A percentile compares a stretch with the other conserved stretches of the same genome.
phyloP scores from a whole-genome alignment of 2,329 filamentous ascomycete species.

The Monilinia fructicola region DNA sequence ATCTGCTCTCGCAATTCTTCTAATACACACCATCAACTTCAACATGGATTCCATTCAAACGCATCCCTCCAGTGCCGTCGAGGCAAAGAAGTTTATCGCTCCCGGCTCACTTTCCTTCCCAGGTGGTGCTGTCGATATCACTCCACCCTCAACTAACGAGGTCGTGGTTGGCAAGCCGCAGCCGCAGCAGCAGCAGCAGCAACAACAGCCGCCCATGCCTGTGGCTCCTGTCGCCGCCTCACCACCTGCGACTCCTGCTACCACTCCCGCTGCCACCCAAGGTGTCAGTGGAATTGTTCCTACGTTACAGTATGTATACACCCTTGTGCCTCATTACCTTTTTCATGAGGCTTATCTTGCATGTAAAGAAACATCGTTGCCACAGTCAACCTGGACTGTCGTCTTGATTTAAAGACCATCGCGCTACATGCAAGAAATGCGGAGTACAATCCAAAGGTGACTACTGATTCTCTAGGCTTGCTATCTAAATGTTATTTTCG shows the following conservation, averaged over 20 bases:
- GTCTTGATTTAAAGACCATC: slow-evolving; percentile 97
- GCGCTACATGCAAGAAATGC: slow-evolving; percentile 96
- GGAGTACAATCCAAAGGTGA: slow-evolving; percentile 97
- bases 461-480: slow-evolving; percentile 46
- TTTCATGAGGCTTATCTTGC: slow-evolving; percentile 53
- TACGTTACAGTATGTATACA: slow-evolving; percentile 92
- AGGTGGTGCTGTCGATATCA: slow-evolving; percentile 77
- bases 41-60: slow-evolving; percentile 86
- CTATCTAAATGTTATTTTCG: slow-evolving; percentile 46
- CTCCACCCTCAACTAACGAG: slow-evolving; percentile 68
- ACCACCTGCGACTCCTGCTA: slow-evolving; percentile 85
- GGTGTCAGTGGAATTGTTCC: slow-evolving; percentile 88
- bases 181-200: too few relatives aligned
- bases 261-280: slow-evolving; percentile 78
- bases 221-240: slow-evolving; percentile 69
- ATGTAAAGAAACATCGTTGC: slow-evolving; percentile 91
- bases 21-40: slow-evolving; percentile 35
- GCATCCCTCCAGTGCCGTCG: slow-evolving; percentile 84
- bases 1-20: slow-evolving; percentile 32
- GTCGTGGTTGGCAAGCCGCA: slow-evolving; percentile 58
- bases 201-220: too few relatives aligned
- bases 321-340: slow-evolving; percentile 40
- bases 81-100: slow-evolving; percentile 94
- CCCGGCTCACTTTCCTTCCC: slow-evolving; percentile 91
- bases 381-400: slow-evolving; percentile 96